A percentile compares a stretch with the other conserved stretches of the same genome.
phyloP scores from a whole-genome alignment of 306 rosid species.

The Dryas drummondii region DNA sequence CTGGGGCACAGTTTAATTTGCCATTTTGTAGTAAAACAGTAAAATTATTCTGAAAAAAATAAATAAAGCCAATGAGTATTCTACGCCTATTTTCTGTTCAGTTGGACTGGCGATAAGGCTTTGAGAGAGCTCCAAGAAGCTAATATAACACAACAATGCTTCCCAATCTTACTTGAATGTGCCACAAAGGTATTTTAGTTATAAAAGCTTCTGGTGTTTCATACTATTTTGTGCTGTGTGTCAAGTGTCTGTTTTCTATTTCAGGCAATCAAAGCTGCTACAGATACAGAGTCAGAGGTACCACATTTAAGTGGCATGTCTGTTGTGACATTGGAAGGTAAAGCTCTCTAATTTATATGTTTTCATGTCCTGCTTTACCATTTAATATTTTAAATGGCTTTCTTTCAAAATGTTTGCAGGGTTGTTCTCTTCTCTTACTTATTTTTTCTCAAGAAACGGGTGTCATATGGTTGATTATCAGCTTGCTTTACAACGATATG shows the following conservation, averaged over 20 bases:
- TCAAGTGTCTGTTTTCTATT: constrained; percentile 25
- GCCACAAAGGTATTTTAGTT: constrained; percentile 66
- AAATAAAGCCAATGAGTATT: background rate
- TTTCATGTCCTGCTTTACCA: constrained; percentile 15
- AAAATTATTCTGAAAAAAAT: no score
- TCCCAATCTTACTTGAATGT: constrained; percentile 82
- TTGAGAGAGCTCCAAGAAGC: constrained; percentile 84
- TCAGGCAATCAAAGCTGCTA: constrained; percentile 81
- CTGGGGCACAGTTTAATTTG: background rate
- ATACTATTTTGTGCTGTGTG: constrained; percentile 16
- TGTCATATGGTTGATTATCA: constrained; percentile 80
- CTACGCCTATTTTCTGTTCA: constrained; percentile 14
- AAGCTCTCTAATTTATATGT: constrained; percentile 24
- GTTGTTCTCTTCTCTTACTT: constrained; percentile 76
- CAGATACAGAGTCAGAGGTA: constrained; percentile 60
- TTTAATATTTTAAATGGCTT: constrained; percentile 21
- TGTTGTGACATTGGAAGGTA: constrained; percentile 81
- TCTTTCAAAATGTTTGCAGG: constrained; percentile 53
- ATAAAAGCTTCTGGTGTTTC: constrained; percentile 23
- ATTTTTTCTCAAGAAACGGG: constrained; percentile 93
- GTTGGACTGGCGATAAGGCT: constrained; percentile 96
- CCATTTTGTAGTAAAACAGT: background rate
- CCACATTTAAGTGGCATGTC: constrained; percentile 79
- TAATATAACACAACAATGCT: constrained; percentile 74
- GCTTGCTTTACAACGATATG: constrained; percentile 74